Base-by-base conservation (phyloP, 139 green algal genomes). In the Mychonastes homosphaera region DNA sequence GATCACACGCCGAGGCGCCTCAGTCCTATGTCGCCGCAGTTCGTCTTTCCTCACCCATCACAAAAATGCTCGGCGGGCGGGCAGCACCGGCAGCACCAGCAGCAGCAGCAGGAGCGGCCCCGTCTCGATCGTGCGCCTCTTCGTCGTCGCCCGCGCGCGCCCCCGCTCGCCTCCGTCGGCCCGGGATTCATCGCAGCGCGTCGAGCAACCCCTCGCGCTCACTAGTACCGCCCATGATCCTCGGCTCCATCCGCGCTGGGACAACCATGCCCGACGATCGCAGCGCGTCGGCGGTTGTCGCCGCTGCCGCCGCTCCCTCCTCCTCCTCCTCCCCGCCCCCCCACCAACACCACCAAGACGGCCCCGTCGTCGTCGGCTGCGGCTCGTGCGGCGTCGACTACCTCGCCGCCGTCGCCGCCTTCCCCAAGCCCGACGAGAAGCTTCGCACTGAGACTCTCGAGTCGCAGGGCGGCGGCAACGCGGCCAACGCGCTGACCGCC, bases 401-500 rank as follows among this genome's bases (percentile, higher is more conserved):
- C 62, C 68, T 98, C 19, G 91, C 91, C 1, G 72, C 75, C 5
- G 81, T 98, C 15, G 79, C 76, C 0, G 48, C 67, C 0, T 98
- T 80, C 50, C 91, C 91, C 18, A 69, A 75, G 32, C 87, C 90
- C 16, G 87, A 97, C 61, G 73, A 92, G 9, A 97, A 97, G 65
- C 71, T 96, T 5, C 65, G 90, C 21, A 92, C 90, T 4, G 82
- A 95, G 41, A 64, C 41, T 36, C 64, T 95, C 15, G 81, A 93
- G 74, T 79, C 84, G 24, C 87, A 94, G 48, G 90, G 90, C 21
- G 90, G 91, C 32, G 91, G 91, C 65, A 98, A 98, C 62, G 84
- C 74, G 48, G 91, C 77, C 45, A 98, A 98, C 59, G 87, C 88
- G 5, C 67, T 97, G 19, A 98, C 92, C 6, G 90, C 85, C 6